Conservation (phyloP, 176 grass and related monocot species). For the Carex kokanica region DNA sequence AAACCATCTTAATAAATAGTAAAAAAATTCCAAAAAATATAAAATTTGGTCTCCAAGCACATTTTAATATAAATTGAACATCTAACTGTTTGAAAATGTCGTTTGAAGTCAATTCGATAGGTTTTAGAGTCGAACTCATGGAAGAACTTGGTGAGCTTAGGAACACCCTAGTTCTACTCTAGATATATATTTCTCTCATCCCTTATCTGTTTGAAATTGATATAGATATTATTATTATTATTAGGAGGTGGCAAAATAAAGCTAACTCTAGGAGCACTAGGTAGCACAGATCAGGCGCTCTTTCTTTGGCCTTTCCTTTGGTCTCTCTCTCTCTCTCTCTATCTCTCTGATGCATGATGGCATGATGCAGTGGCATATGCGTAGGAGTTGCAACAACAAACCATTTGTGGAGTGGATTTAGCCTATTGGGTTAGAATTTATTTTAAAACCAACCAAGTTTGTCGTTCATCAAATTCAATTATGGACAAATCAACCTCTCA, state of each 20-base stretch:
- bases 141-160: no score
- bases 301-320: conserved; percentile 13
- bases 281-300: background rate
- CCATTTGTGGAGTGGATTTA: background rate
- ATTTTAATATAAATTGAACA: no score
- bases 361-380: conserved; percentile 28
- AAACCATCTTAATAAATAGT: no score
- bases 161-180: no score
- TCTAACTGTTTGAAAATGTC: no score
- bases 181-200: no score
- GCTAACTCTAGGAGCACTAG: conserved; percentile 1
- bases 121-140: no score
- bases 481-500: background rate
- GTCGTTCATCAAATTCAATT: background rate
- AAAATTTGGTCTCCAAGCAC: no score
- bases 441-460: conserved; percentile 17
- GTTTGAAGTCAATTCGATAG: no score
- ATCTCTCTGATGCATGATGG: no score
- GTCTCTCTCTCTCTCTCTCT: background rate
- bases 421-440: background rate
- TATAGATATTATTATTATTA: background rate
- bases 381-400: conserved; percentile 23
- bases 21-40: no score
- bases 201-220: no score
- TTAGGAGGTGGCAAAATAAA: background rate